These are phyloP conservation scores for Saccharomyces hybrid DNA, from an alignment of 1,139 yeast genomes.

Conservation along the genomic window DNA sequence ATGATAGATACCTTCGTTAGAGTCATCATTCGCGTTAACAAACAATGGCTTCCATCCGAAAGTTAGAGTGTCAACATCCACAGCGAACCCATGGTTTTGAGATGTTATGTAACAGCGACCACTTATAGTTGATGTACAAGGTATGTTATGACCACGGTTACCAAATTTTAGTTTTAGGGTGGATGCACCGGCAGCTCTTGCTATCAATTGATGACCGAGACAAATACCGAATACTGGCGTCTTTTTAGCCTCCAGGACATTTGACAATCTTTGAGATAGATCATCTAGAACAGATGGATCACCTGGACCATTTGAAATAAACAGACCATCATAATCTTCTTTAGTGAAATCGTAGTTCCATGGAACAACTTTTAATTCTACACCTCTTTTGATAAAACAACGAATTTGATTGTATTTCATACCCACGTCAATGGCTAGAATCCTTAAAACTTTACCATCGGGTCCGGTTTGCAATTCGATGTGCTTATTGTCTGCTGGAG, in stretches of 20 bases:
- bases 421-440: constrained; percentile 93
- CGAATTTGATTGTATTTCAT: constrained; percentile 97
- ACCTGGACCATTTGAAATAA: constrained; percentile 98
- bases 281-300: constrained; percentile 81
- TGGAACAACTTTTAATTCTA: constrained; percentile 91
- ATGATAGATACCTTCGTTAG: constrained; percentile 97
- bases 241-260: constrained; percentile 53
- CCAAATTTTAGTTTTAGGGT: constrained; percentile 93
- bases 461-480: constrained; percentile 43
- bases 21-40: constrained; percentile 92
- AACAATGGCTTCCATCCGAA: constrained; percentile 89
- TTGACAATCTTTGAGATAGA: constrained; percentile 40
- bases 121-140: constrained; percentile 86
- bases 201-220: constrained; percentile 95
- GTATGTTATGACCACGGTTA: constrained; percentile 99
- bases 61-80: constrained; percentile 68
- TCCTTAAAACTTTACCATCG: constrained; percentile 70
- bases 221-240: constrained; percentile 95
- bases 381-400: constrained; percentile 94
- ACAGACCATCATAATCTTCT: constrained; percentile 87
- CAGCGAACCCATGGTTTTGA: constrained; percentile 98
- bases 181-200: constrained; percentile 91
- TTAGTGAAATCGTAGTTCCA: constrained; percentile 81
- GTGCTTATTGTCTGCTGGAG: constrained; percentile 48
- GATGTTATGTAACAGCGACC: constrained; percentile 98